Base-by-base conservation (phyloP, 148 eudicot genomes). In the Rhododendron vialii region DNA sequence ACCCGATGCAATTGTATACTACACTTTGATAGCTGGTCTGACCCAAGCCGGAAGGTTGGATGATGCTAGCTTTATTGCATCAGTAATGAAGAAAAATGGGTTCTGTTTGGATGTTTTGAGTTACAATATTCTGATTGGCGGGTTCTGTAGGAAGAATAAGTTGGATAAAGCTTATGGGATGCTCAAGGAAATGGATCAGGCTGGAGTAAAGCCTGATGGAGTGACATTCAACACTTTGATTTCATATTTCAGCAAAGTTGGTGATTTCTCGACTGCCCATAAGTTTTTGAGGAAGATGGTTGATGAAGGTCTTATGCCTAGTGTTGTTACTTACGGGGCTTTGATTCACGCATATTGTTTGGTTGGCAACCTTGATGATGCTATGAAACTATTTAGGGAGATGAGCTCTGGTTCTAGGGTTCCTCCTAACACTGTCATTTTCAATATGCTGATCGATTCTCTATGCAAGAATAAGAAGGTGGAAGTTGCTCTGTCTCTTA, bases 181-280 rank as follows among this genome's bases (percentile, higher is more conserved):
- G 84, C 89, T 95, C 69, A 87, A 84, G 83, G 93, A 94, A 55
- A 96, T 95, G 96, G 89, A 86, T 61, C 45, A 87, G 26, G 87
- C 73, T 36, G 93, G 94, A 47, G 48, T 95, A 78, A 90, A 89
- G 74, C 94, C 96, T 33, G 95, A 96, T 83, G 84, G 84, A 45
- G 59, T 92, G 55, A 96, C 98, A 45, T 93, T 94, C 90, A 96
- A 94, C 82, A 91, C 98, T 78, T 43, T 93, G 87, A 90, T 96
- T 33, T 90, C 96, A 7, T 89, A 88, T 90, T 92, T 92, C 88
- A 89, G 95, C 91, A 88, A 89, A 55, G 61, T 26, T 3, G 93
- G 96, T 61, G 93, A 95, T 86, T 87, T 97, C 73, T 26, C 57
- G 43, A 88, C 88, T 43, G 98, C 96, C 57, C 91, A 85, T 45